Conservation (phyloP, 192 early-diverging fungal species). For the Phycomyces nitens region DNA sequence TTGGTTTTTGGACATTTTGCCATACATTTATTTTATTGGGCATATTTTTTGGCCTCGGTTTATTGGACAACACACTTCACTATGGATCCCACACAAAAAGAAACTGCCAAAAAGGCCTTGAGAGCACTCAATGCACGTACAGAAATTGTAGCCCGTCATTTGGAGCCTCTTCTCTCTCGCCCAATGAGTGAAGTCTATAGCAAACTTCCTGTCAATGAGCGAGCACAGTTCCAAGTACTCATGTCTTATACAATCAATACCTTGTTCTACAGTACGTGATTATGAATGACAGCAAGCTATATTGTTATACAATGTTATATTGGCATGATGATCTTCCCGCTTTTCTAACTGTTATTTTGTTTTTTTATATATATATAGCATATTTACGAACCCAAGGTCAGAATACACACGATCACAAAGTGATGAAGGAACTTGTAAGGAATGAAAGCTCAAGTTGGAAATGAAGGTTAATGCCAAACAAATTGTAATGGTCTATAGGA, state of each 20-base stretch:
- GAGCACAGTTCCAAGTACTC: slow-evolving; percentile 28
- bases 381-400: slow-evolving; percentile 32
- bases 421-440: slow-evolving; percentile 29
- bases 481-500: slow-evolving; percentile 4
- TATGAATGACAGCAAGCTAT: not conserved
- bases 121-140: slow-evolving; percentile 26
- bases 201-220: slow-evolving; percentile 24
- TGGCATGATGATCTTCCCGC: not conserved
- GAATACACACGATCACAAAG: slow-evolving; percentile 28
- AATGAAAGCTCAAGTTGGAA: not conserved
- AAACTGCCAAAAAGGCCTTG: slow-evolving; percentile 11
- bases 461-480: not conserved
- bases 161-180: slow-evolving; percentile 23
- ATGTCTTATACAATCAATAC: slow-evolving; percentile 33
- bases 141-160: slow-evolving; percentile 18
- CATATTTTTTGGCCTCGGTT: not conserved
- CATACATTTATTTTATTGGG: too few relatives aligned
- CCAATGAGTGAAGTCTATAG: slow-evolving; percentile 25
- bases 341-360: not conserved
- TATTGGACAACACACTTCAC: not conserved
- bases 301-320: not conserved
- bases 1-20: not conserved
- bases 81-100: not conserved
- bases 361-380: slow-evolving; percentile 8
- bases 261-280: slow-evolving; percentile 29